Evolutionary conservation across 208 protist genomes (phyloP).

Genomic region (Wallacemonas collosoma): DNA sequence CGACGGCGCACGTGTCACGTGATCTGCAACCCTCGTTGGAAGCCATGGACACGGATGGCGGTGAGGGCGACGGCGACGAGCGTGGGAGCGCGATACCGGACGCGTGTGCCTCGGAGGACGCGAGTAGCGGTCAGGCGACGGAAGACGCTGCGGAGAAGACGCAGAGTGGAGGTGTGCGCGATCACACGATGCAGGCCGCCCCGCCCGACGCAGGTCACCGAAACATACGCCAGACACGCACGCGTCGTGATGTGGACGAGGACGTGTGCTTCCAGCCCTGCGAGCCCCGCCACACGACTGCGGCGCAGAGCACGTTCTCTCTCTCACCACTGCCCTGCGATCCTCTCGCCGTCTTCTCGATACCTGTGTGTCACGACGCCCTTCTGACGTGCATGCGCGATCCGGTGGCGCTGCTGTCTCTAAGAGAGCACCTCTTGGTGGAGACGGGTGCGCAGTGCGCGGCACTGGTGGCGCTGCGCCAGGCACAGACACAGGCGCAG

Average conservation of each 20-base stretch:
- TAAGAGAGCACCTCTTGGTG: constrained; percentile 38
- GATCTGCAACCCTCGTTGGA: constrained; percentile 27
- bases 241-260: neutral
- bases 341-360: constrained; percentile 38
- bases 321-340: constrained; percentile 66
- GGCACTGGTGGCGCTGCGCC: constrained; percentile 24
- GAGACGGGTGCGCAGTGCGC: constrained; percentile 35
- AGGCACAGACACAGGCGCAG: neutral
- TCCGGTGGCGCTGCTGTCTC: constrained; percentile 25
- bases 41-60: neutral
- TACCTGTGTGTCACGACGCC: constrained; percentile 49
- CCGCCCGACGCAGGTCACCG: no score
- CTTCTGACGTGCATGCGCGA: constrained; percentile 36
- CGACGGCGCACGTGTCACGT: constrained; percentile 29
- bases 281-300: constrained; percentile 33
- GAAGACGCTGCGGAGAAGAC: no score
- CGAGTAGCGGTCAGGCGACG: no score
- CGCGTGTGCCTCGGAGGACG: no score
- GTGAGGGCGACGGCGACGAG: neutral
- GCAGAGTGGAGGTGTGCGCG: no score
- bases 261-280: constrained; percentile 39
- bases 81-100: no score
- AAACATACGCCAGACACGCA: no score
- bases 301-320: constrained; percentile 38
- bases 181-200: no score